These are phyloP conservation scores for Polyporus arcularius DNA, from an alignment of 768 basidiomycete species.

Conservation along the genomic window DNA sequence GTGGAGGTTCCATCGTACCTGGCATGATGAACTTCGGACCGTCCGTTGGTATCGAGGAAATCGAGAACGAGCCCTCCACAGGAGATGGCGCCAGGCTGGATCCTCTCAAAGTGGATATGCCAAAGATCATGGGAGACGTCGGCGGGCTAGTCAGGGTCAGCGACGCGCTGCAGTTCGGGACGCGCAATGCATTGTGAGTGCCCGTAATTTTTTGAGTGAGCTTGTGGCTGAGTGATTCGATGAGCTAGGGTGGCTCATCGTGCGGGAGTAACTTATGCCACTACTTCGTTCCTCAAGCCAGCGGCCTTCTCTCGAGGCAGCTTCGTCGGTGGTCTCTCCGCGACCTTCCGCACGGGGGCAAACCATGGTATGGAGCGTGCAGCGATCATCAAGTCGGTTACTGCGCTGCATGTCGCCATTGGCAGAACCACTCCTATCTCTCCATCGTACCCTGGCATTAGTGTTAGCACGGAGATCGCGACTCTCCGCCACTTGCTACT, in stretches of 20 bases:
- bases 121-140: slow-evolving; percentile 53
- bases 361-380: slow-evolving; percentile 39
- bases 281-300: slow-evolving; percentile 25
- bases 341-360: slow-evolving; percentile 44
- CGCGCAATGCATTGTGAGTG: slow-evolving; percentile 70
- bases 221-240: neutral
- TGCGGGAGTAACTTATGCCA: slow-evolving; percentile 47
- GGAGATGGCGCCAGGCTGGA: slow-evolving; percentile 66
- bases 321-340: slow-evolving; percentile 43
- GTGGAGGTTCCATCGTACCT: slow-evolving; percentile 70
- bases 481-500: slow-evolving; percentile 67
- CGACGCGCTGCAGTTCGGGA: slow-evolving; percentile 73
- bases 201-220: slow-evolving; percentile 1
- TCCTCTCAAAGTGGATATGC: slow-evolving; percentile 48
- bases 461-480: slow-evolving; percentile 83
- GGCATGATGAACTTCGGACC: slow-evolving; percentile 74
- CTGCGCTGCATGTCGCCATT: slow-evolving; percentile 47
- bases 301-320: slow-evolving; percentile 14
- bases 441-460: slow-evolving; percentile 29
- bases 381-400: slow-evolving; percentile 45
- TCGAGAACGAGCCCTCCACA: slow-evolving; percentile 66
- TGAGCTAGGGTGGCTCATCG: slow-evolving; percentile 61
- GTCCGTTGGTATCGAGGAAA: slow-evolving; percentile 69
- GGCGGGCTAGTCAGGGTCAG: slow-evolving; percentile 59
- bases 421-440: slow-evolving; percentile 27